phyloP scores from a whole-genome alignment of 306 rosid genomes.

The Prinsepia uniflora region DNA sequence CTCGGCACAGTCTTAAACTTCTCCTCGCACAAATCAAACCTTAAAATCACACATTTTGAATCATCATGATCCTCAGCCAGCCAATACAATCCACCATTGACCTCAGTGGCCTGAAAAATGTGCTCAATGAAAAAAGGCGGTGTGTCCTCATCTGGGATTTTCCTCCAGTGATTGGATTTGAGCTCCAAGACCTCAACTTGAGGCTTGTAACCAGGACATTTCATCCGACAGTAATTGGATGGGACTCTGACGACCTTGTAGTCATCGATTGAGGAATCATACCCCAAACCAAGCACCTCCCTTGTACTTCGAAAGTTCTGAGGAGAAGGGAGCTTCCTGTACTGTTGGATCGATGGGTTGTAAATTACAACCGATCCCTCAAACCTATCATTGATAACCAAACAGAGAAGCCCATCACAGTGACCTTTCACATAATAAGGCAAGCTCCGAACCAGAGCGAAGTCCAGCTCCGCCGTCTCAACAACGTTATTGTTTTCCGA shows the following conservation, averaged over 20 bases:
- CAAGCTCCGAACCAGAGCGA: conserved; percentile 8
- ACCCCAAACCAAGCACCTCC: conserved; percentile 36
- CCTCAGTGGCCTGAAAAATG: conserved; percentile 31
- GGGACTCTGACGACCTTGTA: conserved; percentile 39
- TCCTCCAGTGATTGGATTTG: conserved; percentile 27
- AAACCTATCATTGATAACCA: conserved; percentile 34
- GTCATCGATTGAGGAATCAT: conserved; percentile 13
- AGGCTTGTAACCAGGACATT: conserved; percentile 19
- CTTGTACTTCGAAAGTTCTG: conserved; percentile 25
- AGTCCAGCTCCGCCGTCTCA: conserved; percentile 18
- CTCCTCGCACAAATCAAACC: conserved; percentile 34
- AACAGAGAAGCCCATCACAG: conserved; percentile 40
- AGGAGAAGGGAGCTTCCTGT: conserved; percentile 31
- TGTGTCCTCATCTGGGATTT: conserved; percentile 28
- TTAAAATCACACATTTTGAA: conserved; percentile 15
- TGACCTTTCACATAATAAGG: conserved; percentile 48
- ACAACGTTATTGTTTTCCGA: conserved; percentile 18
- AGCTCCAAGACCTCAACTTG: conserved; percentile 27
- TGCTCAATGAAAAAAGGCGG: conserved; percentile 37
- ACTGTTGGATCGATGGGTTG: conserved; percentile 36
- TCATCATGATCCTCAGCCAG: conserved; percentile 18
- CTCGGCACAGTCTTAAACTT: conserved; percentile 29
- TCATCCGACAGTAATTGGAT: conserved; percentile 29
- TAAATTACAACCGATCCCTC: conserved; percentile 33
- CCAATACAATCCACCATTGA: conserved; percentile 36